Conservation (phyloP, 1,284 basidiomycete genomes). For the Boletus albobrunnescens region DNA sequence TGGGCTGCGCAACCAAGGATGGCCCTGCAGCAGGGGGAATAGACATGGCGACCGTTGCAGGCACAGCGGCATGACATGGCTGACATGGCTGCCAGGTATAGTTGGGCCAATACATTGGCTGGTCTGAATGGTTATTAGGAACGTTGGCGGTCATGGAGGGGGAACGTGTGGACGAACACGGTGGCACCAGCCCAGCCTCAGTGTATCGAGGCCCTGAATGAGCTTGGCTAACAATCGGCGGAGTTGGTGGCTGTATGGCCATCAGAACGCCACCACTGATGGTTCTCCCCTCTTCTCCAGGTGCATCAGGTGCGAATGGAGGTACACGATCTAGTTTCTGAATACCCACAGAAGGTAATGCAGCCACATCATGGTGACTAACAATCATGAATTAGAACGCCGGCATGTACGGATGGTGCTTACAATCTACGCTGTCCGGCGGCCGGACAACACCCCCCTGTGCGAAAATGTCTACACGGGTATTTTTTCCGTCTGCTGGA, state of each 20-base stretch:
- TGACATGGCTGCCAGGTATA: constrained; percentile 20
- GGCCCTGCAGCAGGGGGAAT: neutral
- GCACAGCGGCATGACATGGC: constrained; percentile 30
- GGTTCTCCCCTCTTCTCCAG: constrained; percentile 11
- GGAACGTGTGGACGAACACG: constrained; percentile 25
- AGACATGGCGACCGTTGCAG: constrained; percentile 3
- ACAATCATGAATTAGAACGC: constrained; percentile 5
- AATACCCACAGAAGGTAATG: constrained; percentile 4
- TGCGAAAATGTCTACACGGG: constrained; percentile 43
- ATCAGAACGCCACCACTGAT: constrained; percentile 28
- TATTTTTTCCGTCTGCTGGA: constrained; percentile 32
- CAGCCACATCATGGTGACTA: constrained; percentile 40
- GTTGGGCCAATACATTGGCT: constrained; percentile 16
- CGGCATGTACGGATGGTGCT: constrained; percentile 17
- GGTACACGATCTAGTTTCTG: constrained; percentile 2
- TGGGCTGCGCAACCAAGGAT: constrained; percentile 2
- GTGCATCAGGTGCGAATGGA: constrained; percentile 4
- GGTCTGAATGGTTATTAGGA: constrained; percentile 11
- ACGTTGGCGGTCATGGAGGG: neutral
- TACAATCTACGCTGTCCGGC: constrained; percentile 46
- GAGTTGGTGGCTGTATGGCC: constrained; percentile 18
- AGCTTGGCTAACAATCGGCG: constrained; percentile 1
- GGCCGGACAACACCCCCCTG: constrained; percentile 43
- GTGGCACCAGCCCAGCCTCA: constrained; percentile 32
- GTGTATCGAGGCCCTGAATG: constrained; percentile 29